phyloP scores from a whole-genome alignment of 805 yeast species.

The Wickerhamomyces hampshirensis region DNA sequence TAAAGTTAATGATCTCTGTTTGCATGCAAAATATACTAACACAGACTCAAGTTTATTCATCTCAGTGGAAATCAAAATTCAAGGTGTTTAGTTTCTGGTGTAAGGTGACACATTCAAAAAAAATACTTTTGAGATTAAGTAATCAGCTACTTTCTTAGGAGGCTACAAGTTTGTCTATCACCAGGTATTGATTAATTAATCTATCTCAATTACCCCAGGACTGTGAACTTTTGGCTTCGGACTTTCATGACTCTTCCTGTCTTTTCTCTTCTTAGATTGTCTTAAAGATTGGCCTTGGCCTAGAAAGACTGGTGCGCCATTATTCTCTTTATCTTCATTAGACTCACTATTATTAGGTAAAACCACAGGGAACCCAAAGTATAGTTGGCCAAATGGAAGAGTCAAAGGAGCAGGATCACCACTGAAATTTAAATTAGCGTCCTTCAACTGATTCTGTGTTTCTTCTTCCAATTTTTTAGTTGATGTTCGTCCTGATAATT shows the following conservation, averaged over 20 bases:
- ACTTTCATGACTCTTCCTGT: conserved; percentile 46
- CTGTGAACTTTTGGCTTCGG: conserved; percentile 60
- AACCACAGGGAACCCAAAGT: conserved; percentile 84
- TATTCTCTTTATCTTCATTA: conserved; percentile 25
- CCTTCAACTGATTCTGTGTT: too few relatives aligned
- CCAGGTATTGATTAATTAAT: too few relatives aligned
- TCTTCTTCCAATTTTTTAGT: conserved; percentile 13
- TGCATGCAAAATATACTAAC: background rate
- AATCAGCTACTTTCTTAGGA: too few relatives aligned
- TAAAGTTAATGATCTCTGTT: too few relatives aligned
- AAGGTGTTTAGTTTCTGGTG: too few relatives aligned
- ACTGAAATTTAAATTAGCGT: conserved; percentile 43
- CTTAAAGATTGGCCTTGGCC: conserved; percentile 80
- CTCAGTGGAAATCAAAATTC: too few relatives aligned
- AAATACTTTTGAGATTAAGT: too few relatives aligned
- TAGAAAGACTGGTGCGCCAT: conserved; percentile 29
- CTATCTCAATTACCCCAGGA: conserved; percentile 80
- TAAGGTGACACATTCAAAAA: too few relatives aligned
- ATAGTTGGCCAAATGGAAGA: conserved; percentile 80
- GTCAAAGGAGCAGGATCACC: conserved; percentile 69
- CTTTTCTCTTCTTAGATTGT: conserved; percentile 65
- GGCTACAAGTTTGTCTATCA: too few relatives aligned
- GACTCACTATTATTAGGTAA: conserved; percentile 36
- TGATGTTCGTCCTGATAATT: conserved; percentile 57
- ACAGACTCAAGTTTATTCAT: too few relatives aligned